Evolutionary conservation across 345 rosid genomes (phyloP).

Genomic region (Combretum micranthum): DNA sequence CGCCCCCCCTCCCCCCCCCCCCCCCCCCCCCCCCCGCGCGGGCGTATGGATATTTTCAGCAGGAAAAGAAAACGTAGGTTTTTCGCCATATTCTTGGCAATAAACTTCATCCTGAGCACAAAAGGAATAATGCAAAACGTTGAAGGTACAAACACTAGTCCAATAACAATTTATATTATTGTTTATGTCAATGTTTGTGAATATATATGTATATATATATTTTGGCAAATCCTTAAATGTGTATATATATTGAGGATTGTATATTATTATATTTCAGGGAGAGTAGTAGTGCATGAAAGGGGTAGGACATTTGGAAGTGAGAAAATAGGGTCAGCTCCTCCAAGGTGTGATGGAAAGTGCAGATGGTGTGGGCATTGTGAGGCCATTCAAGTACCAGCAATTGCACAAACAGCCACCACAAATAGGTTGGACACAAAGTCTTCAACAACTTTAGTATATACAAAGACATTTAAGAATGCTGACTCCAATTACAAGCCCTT

Average conservation of each 20-base stretch:
- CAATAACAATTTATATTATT: too few relatives aligned
- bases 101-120: too few relatives aligned
- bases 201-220: neutral
- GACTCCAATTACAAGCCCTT: conserved; percentile 76
- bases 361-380: conserved; percentile 70
- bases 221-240: too few relatives aligned
- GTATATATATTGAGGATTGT: conserved; percentile 1
- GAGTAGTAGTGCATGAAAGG: conserved; percentile 16
- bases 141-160: too few relatives aligned
- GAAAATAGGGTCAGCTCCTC: conserved; percentile 84
- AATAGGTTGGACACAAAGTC: conserved; percentile 9
- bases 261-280: neutral
- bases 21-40: too few relatives aligned
- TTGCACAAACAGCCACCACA: conserved; percentile 58
- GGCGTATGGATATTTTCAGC: too few relatives aligned
- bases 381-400: conserved; percentile 85
- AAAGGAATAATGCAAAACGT: too few relatives aligned
- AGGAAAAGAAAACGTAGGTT: too few relatives aligned
- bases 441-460: neutral
- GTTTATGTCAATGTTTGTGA: too few relatives aligned
- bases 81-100: too few relatives aligned
- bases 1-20: too few relatives aligned
- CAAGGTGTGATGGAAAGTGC: conserved; percentile 81
- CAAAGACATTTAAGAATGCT: conserved; percentile 34
- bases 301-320: conserved; percentile 34